phyloP scores from a whole-genome alignment of 306 rosid species.

The Cucurbita maxima region DNA sequence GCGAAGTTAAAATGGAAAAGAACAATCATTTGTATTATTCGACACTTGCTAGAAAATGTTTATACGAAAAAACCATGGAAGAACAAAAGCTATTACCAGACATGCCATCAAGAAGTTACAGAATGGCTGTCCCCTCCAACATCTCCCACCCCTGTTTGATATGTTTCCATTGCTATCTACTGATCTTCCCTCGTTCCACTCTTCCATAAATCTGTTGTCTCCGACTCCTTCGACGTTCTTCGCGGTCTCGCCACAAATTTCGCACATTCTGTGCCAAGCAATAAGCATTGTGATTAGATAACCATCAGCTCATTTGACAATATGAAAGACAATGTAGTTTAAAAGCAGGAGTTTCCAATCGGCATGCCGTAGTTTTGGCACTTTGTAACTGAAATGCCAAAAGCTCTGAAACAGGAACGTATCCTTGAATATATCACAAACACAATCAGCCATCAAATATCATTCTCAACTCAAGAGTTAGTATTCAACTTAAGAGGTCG shows the following conservation, averaged over 20 bases:
- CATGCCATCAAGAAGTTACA: conserved; percentile 98
- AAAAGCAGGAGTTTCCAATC: neutral
- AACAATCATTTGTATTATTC: neutral
- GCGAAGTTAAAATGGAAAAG: neutral
- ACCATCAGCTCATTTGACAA: neutral
- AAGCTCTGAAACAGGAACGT: neutral
- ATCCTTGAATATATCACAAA: neutral
- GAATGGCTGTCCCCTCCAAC: conserved; percentile 87
- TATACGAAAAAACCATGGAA: conserved; percentile 91
- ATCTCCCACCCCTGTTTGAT: conserved; percentile 28
- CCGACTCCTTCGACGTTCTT: conserved; percentile 38
- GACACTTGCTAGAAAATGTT: conserved; percentile 48
- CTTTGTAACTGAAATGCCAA: neutral
- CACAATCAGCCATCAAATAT: neutral
- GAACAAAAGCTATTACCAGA: conserved; percentile 83
- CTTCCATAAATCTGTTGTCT: conserved; percentile 50
- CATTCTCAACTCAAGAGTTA: neutral
- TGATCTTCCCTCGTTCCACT: conserved; percentile 67
- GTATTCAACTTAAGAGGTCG: neutral
- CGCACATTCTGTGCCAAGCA: conserved; percentile 41
- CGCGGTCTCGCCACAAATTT: conserved; percentile 76
- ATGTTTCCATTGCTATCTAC: conserved; percentile 15
- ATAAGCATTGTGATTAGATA: neutral
- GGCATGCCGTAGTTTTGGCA: neutral
- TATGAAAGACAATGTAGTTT: neutral